Conservation (phyloP, 2,329 filamentous ascomycete genomes). For the Trichoderma hamatum region DNA sequence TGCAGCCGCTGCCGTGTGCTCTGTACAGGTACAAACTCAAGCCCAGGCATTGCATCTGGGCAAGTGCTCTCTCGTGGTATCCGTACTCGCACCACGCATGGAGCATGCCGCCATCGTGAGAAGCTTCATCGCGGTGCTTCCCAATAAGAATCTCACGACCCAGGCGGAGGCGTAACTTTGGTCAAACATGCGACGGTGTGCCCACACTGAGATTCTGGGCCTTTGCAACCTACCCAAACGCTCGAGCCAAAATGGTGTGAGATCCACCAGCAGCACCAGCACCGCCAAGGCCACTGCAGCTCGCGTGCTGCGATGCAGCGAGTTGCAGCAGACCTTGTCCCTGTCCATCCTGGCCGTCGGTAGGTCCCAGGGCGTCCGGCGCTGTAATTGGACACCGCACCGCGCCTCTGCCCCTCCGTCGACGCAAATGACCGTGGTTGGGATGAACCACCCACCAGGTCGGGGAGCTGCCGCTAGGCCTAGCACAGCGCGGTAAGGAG, state of each 20-base stretch:
- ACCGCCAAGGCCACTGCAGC: constrained; percentile 31
- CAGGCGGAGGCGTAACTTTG: constrained; percentile 8
- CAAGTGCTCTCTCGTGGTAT: neutral
- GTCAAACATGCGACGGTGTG: constrained; percentile 25
- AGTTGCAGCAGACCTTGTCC: constrained; percentile 23
- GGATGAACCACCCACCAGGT: constrained; percentile 23
- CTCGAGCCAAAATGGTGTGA: constrained; percentile 15
- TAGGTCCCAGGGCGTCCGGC: constrained; percentile 19
- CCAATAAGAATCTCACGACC: neutral
- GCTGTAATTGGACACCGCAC: constrained; percentile 26
- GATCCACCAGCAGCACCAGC: constrained; percentile 25
- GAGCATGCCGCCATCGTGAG: neutral
- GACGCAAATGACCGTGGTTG: constrained; percentile 8
- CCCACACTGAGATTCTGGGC: constrained; percentile 26
- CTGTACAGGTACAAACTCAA: neutral
- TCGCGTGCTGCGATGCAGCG: constrained; percentile 30
- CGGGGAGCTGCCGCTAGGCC: neutral
- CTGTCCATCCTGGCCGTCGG: constrained; percentile 21
- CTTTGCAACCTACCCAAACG: constrained; percentile 15
- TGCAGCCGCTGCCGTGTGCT: neutral
- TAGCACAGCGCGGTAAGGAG: neutral
- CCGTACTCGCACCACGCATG: neutral
- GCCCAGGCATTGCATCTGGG: neutral
- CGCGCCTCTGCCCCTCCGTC: constrained; percentile 6
- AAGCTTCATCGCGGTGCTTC: constrained; percentile 1